phyloP scores from a whole-genome alignment of 169 alveolate genomes.

The Plasmodium coatneyi region DNA sequence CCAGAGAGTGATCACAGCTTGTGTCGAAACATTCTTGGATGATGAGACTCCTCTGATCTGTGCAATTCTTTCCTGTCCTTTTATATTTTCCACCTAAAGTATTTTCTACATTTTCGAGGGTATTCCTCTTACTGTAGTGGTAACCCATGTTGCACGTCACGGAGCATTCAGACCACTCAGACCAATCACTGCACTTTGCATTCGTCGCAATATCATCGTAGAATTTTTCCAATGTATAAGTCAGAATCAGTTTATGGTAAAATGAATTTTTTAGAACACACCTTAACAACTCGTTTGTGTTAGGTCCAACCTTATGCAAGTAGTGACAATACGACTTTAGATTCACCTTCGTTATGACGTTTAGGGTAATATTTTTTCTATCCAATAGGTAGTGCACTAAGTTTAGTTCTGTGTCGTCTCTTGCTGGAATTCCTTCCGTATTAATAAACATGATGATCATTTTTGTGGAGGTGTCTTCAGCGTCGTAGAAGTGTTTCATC shows the following conservation, averaged over 20 bases:
- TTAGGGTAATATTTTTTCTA: constrained; percentile 43
- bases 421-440: constrained; percentile 14
- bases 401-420: not conserved
- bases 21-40: constrained; percentile 38
- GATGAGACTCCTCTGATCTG: constrained; percentile 19
- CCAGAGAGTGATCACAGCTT: constrained; percentile 66
- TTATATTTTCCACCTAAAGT: constrained; percentile 26
- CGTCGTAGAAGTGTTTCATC: constrained; percentile 31
- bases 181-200: constrained; percentile 65
- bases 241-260: not conserved
- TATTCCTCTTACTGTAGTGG: constrained; percentile 2
- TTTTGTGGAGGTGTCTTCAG: not conserved
- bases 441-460: constrained; percentile 51
- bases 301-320: constrained; percentile 37
- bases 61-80: constrained; percentile 63
- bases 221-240: not conserved
- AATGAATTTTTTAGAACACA: constrained; percentile 44
- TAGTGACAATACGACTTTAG: constrained; percentile 33
- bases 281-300: constrained; percentile 63
- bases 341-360: constrained; percentile 14
- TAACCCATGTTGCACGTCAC: constrained; percentile 42
- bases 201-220: constrained; percentile 49
- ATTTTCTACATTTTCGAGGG: not conserved
- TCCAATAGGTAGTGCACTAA: constrained; percentile 24
- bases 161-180: constrained; percentile 42